Percentiles rank a stretch among this genome's conserved stretches.
Conservation (phyloP, 2,329 filamentous ascomycete species). For the Podosphaera xanthii region DNA sequence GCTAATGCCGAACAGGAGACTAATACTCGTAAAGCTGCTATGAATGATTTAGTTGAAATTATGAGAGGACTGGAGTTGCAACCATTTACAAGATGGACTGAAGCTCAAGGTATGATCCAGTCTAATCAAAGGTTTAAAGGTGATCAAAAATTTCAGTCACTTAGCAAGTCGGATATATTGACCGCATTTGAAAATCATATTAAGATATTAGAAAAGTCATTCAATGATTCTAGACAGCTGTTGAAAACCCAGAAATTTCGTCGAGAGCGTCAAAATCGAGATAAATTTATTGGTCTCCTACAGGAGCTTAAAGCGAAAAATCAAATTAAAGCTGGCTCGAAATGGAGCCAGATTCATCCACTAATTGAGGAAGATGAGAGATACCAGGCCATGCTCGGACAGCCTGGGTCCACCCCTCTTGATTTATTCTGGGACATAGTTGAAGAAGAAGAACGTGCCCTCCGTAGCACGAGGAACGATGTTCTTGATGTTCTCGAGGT, state of each 20-base stretch:
- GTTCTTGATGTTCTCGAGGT: constrained; percentile 78
- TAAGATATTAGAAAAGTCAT: constrained; percentile 69
- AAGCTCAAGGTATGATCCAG: constrained; percentile 65
- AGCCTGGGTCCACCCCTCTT: constrained; percentile 62
- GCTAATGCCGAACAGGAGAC: constrained; percentile 54
- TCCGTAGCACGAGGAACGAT: constrained; percentile 60
- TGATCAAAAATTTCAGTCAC: constrained; percentile 64
- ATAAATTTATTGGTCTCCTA: constrained; percentile 55
- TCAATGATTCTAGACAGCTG: constrained; percentile 77
- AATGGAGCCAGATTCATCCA: constrained; percentile 66
- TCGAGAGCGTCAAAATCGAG: constrained; percentile 66
- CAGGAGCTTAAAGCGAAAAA: constrained; percentile 49
- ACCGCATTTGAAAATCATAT: constrained; percentile 89
- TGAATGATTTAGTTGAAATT: constrained; percentile 61
- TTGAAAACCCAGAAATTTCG: constrained; percentile 64
- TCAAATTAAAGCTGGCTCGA: constrained; percentile 71
- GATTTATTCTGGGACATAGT: constrained; percentile 92
- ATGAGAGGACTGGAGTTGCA: constrained; percentile 64
- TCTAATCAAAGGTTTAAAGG: constrained; percentile 53
- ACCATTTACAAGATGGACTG: constrained; percentile 84
- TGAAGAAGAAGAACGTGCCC: constrained; percentile 77
- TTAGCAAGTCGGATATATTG: constrained; percentile 76
- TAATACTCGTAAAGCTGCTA: constrained; percentile 50
- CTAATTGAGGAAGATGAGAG: constrained; percentile 59
- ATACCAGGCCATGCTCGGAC: constrained; percentile 64